Percentiles rank a stretch among this genome's conserved stretches.
phyloP scores from a whole-genome alignment of 768 basidiomycete species.

The Psilocybe tampanensis region DNA sequence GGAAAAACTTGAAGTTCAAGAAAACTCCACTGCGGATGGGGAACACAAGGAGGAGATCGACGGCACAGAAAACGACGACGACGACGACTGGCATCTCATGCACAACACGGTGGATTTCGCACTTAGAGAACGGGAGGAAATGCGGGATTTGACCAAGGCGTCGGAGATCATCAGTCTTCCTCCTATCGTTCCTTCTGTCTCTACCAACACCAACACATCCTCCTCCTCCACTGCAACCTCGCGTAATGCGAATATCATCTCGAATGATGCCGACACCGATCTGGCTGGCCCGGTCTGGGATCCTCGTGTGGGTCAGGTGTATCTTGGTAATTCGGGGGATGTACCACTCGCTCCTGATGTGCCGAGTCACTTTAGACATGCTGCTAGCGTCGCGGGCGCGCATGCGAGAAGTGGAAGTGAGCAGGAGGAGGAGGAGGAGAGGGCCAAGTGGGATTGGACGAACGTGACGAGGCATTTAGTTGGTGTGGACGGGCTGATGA shows the following conservation, averaged over 20 bases:
- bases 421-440: slow-evolving; percentile 10
- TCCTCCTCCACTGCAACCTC: neutral
- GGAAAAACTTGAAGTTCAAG: neutral
- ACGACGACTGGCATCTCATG: slow-evolving; percentile 17
- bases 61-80: slow-evolving; percentile 10
- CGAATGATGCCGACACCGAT: slow-evolving; percentile 6
- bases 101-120: slow-evolving; percentile 81
- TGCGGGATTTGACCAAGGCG: slow-evolving; percentile 83
- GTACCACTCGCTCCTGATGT: slow-evolving; percentile 55
- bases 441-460: slow-evolving; percentile 17
- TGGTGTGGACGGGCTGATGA: slow-evolving; percentile 19
- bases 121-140: slow-evolving; percentile 85
- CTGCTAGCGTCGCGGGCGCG: slow-evolving; percentile 15
- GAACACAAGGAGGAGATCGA: too few species aligned
- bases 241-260: neutral
- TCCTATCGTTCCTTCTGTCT: slow-evolving; percentile 9
- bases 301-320: slow-evolving; percentile 65
- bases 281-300: slow-evolving; percentile 50
- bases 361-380: slow-evolving; percentile 27
- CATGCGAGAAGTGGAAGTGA: neutral
- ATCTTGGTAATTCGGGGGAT: slow-evolving; percentile 83
- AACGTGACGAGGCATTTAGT: slow-evolving; percentile 21
- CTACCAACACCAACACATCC: slow-evolving; percentile 2
- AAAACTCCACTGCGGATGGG: slow-evolving; percentile 4
- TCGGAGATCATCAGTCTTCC: slow-evolving; percentile 70